A percentile compares a stretch with the other conserved stretches of the same genome.
Conservation (phyloP, 352 stramenopile species). For the Phytophthora palmivora region DNA sequence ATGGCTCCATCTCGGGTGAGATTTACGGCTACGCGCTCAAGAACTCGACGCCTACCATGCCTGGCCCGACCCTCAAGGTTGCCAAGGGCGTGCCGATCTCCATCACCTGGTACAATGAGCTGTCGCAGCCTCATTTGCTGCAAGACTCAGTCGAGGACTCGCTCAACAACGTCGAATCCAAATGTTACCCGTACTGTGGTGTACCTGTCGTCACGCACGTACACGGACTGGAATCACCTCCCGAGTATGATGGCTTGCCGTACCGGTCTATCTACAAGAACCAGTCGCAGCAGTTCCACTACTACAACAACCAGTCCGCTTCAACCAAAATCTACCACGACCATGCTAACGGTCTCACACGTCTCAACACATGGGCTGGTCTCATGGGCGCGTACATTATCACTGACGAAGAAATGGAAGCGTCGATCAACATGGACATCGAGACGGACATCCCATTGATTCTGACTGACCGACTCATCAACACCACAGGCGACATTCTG, state of each 20-base stretch:
- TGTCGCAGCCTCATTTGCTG: conserved; percentile 48
- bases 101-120: conserved; percentile 55
- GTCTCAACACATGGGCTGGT: conserved; percentile 67
- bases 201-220: conserved; percentile 62
- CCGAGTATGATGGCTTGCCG: conserved; percentile 56
- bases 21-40: conserved; percentile 53
- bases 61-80: conserved; percentile 49
- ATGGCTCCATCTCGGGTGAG: conserved; percentile 34
- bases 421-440: conserved; percentile 55
- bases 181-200: conserved; percentile 65
- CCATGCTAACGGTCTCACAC: conserved; percentile 59
- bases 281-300: conserved; percentile 51
- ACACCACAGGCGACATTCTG: conserved; percentile 43
- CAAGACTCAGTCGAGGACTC: conserved; percentile 42
- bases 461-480: conserved; percentile 52
- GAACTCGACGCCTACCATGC: conserved; percentile 42
- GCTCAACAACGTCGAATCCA: conserved; percentile 43
- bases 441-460: conserved; percentile 62
- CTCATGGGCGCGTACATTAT: conserved; percentile 66
- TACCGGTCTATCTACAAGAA: conserved; percentile 63
- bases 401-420: conserved; percentile 45
- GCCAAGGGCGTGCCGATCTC: conserved; percentile 40
- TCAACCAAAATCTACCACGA: conserved; percentile 72
- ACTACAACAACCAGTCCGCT: conserved; percentile 67
- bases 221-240: conserved; percentile 56